Evolutionary conservation across 2,329 filamentous ascomycete genomes (phyloP).

Genomic region (Colletotrichum spinosum): DNA sequence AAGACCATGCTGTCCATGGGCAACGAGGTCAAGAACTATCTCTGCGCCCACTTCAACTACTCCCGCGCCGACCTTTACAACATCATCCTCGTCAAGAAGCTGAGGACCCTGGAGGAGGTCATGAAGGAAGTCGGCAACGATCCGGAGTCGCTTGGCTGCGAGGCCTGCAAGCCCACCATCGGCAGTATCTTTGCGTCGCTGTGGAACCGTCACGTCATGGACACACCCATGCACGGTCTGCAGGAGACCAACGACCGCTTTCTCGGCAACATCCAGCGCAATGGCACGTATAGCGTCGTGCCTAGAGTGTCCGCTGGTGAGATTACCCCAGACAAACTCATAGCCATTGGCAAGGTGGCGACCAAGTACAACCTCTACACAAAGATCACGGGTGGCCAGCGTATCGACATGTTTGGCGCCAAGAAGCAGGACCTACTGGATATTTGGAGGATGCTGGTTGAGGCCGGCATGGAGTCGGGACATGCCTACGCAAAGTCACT

Average conservation of each 20-base stretch:
- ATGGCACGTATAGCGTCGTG: conserved; percentile 90
- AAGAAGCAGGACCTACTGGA: conserved; percentile 85
- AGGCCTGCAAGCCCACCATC: conserved; percentile 86
- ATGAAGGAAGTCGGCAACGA: conserved; percentile 84
- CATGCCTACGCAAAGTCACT: conserved; percentile 93
- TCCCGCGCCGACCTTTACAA: conserved; percentile 91
- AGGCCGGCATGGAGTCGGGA: conserved; percentile 89
- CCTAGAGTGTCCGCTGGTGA: conserved; percentile 87
- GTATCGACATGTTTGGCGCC: conserved; percentile 93
- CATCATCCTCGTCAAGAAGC: conserved; percentile 84
- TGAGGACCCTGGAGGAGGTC: conserved; percentile 78
- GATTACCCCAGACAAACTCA: conserved; percentile 87
- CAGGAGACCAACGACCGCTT: conserved; percentile 94
- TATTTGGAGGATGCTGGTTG: conserved; percentile 85
- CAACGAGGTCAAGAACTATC: conserved; percentile 85
- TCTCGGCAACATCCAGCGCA: conserved; percentile 89
- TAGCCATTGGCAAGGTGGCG: conserved; percentile 85
- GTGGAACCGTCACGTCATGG: conserved; percentile 87
- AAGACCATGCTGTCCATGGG: conserved; percentile 87
- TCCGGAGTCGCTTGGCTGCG: conserved; percentile 80
- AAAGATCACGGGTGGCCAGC: conserved; percentile 92
- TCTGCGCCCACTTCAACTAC: conserved; percentile 87
- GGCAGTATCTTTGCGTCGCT: conserved; percentile 84
- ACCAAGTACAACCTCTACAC: conserved; percentile 88
- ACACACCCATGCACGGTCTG: conserved; percentile 75